A percentile compares a stretch with the other conserved stretches of the same genome.
Conservation (phyloP, 1,284 basidiomycete species). For the Ganoderma resinaceum region DNA sequence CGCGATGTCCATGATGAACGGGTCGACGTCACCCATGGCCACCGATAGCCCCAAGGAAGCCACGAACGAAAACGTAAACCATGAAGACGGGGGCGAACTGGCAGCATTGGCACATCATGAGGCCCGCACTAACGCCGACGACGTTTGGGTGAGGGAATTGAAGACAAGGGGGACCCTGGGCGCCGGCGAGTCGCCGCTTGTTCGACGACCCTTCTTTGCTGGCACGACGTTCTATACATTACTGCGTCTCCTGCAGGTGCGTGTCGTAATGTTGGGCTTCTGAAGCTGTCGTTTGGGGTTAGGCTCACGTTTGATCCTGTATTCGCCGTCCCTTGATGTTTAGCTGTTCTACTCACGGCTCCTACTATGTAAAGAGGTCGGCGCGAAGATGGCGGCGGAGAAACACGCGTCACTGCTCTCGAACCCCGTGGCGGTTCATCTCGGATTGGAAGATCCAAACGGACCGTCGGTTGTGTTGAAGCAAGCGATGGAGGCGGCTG, state of each 20-base stretch:
- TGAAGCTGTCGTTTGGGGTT: not conserved
- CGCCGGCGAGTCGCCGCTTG: conserved; percentile 44
- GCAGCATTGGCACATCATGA: conserved; percentile 15
- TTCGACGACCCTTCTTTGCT: conserved; percentile 79
- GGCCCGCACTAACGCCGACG: conserved; percentile 44
- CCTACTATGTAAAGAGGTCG: conserved; percentile 84
- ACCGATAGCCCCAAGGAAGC: conserved; percentile 24
- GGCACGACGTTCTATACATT: conserved; percentile 95
- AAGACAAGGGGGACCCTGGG: conserved; percentile 28
- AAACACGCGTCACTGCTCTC: conserved; percentile 66
- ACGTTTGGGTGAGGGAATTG: conserved; percentile 68
- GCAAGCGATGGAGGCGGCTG: conserved; percentile 66
- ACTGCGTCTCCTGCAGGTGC: conserved; percentile 86
- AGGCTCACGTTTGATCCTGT: conserved; percentile 17
- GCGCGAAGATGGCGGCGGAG: conserved; percentile 65
- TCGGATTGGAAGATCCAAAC: conserved; percentile 81
- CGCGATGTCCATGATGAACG: conserved; percentile 32
- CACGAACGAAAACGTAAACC: conserved; percentile 7
- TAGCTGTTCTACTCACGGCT: conserved; percentile 93
- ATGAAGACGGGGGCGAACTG: conserved; percentile 1
- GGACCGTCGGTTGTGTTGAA: conserved; percentile 71
- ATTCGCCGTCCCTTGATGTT: not conserved
- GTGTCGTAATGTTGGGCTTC: conserved; percentile 32
- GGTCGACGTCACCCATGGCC: conserved; percentile 35
- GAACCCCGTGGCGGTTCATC: conserved; percentile 75